These are phyloP conservation scores for Fusarium proliferatum DNA, from an alignment of 2,329 filamentous ascomycete genomes.

Conservation along the genomic window DNA sequence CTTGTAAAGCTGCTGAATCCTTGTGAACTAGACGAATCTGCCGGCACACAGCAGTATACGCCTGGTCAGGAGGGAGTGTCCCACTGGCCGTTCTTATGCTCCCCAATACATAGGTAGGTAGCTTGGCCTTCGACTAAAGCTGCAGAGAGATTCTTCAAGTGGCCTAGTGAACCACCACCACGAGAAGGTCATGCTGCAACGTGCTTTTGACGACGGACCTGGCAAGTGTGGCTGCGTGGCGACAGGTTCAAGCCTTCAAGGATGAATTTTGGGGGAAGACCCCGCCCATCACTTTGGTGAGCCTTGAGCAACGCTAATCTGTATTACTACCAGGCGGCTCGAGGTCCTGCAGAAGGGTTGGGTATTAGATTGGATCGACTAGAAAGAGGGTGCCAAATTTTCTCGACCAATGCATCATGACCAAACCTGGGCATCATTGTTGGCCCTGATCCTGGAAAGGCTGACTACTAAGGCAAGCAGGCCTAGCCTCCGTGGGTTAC, in stretches of 20 bases:
- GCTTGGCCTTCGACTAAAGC: slow-evolving; percentile 1
- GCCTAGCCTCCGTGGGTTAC: background rate
- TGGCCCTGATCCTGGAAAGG: slow-evolving; percentile 6
- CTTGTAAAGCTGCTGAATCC: background rate
- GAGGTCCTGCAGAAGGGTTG: slow-evolving; percentile 17
- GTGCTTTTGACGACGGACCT: slow-evolving; percentile 11
- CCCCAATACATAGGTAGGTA: background rate
- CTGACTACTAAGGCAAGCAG: slow-evolving; percentile 6
- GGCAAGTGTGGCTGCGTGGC: slow-evolving; percentile 27
- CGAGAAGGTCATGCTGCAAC: slow-evolving; percentile 12
- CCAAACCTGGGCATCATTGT: slow-evolving; percentile 35
- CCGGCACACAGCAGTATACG: background rate
- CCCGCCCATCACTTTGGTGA: slow-evolving; percentile 9
- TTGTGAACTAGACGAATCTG: background rate
- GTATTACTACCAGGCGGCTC: slow-evolving; percentile 21
- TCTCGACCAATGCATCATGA: slow-evolving; percentile 32
- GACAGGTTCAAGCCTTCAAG: slow-evolving; percentile 6
- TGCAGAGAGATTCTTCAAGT: slow-evolving; percentile 18
- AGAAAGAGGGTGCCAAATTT: slow-evolving; percentile 6
- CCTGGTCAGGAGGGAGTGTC: background rate
- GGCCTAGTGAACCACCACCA: slow-evolving; percentile 4
- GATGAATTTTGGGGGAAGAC: slow-evolving; percentile 16
- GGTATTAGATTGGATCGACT: slow-evolving; percentile 15
- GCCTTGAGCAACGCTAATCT: slow-evolving; percentile 31
- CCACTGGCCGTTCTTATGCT: background rate